These are phyloP conservation scores for Calonectria hongkongensis DNA, from an alignment of 2,329 filamentous ascomycete species.

Conservation along the genomic window DNA sequence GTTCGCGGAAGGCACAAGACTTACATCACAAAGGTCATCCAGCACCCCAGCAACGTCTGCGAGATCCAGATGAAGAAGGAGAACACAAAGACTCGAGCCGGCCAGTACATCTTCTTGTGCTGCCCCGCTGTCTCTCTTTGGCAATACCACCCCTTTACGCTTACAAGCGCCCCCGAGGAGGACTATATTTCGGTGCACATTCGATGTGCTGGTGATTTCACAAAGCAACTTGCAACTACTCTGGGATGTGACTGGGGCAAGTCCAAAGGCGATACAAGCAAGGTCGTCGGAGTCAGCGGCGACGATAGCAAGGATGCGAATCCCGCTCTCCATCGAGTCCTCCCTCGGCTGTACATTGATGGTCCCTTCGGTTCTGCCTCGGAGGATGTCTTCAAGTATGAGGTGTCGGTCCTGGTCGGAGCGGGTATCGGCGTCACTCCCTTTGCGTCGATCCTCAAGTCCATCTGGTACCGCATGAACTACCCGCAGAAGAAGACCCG, in stretches of 20 bases:
- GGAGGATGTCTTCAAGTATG: conserved; percentile 93
- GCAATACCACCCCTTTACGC: conserved; percentile 92
- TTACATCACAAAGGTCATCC: conserved; percentile 91
- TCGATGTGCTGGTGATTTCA: conserved; percentile 89
- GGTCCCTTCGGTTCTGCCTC: conserved; percentile 91
- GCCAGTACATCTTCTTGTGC: conserved; percentile 93
- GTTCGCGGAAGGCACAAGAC: conserved; percentile 88
- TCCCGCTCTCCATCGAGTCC: conserved; percentile 81
- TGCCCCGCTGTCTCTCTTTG: conserved; percentile 90
- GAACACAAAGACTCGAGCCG: conserved; percentile 85
- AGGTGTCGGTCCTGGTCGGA: conserved; percentile 85
- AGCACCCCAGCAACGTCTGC: conserved; percentile 91
- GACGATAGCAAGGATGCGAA: conserved; percentile 75
- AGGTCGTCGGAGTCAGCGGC: conserved; percentile 81
- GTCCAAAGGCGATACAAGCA: conserved; percentile 70
- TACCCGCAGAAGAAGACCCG: conserved; percentile 87
- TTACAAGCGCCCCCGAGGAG: conserved; percentile 91
- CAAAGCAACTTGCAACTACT: conserved; percentile 79
- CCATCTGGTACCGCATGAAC: conserved; percentile 95
- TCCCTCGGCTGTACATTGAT: conserved; percentile 88
- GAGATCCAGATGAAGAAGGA: conserved; percentile 96
- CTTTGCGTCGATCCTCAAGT: conserved; percentile 91
- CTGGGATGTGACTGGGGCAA: conserved; percentile 85
- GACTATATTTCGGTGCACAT: conserved; percentile 93
- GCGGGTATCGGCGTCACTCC: conserved; percentile 92